A percentile compares a stretch with the other conserved stretches of the same genome.
Conservation (phyloP, 2,329 filamentous ascomycete species). For the Neopestalotiopsis rosae region DNA sequence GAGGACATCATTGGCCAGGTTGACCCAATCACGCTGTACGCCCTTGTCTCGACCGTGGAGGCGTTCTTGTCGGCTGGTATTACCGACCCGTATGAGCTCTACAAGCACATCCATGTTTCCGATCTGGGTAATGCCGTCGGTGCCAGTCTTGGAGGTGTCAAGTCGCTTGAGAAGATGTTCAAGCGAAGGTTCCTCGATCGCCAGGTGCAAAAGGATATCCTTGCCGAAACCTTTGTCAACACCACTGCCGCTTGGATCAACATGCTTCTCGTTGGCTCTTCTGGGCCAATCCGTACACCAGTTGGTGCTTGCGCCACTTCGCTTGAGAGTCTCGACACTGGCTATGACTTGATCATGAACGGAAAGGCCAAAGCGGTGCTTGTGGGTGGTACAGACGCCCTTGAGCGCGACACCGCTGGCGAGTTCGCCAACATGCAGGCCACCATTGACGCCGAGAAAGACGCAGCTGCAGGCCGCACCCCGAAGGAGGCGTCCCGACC, state of each 20-base stretch:
- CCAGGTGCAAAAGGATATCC: slow-evolving; percentile 37
- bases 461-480: slow-evolving; percentile 32
- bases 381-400: slow-evolving; percentile 41
- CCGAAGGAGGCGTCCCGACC: slow-evolving; percentile 43
- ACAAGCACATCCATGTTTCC: slow-evolving; percentile 39
- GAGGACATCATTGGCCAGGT: slow-evolving; percentile 41
- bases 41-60: slow-evolving; percentile 37
- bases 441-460: slow-evolving; percentile 36
- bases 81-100: slow-evolving; percentile 34
- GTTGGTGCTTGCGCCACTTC: slow-evolving; percentile 44
- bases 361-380: slow-evolving; percentile 38
- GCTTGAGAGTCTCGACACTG: slow-evolving; percentile 42
- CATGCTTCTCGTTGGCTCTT: slow-evolving; percentile 43
- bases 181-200: slow-evolving; percentile 35
- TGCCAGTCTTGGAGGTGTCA: slow-evolving; percentile 34
- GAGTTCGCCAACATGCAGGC: slow-evolving; percentile 44
- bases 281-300: slow-evolving; percentile 41
- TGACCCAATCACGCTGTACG: slow-evolving; percentile 40
- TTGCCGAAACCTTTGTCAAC: slow-evolving; percentile 42
- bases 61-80: slow-evolving; percentile 40
- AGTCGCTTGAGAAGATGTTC: slow-evolving; percentile 35
- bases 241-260: slow-evolving; percentile 44
- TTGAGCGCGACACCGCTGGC: slow-evolving; percentile 34
- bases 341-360: slow-evolving; percentile 36
- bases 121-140: slow-evolving; percentile 42